Conservation (phyloP, 129 eudicot genomes). For the Arctium lappa region DNA sequence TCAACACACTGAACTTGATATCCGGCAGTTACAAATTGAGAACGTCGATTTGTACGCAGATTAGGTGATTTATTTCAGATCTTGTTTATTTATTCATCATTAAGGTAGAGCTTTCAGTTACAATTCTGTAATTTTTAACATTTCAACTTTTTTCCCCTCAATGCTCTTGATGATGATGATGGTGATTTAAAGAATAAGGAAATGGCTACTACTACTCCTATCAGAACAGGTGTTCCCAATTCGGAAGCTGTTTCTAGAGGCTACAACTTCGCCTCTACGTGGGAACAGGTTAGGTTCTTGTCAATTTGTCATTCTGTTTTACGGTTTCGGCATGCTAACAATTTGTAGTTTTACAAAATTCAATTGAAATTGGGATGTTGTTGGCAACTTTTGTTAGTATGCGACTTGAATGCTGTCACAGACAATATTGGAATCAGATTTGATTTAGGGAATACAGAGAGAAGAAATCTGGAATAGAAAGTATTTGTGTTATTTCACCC, state of each 20-base stretch:
- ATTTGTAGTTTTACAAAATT: neutral
- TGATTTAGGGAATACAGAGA: too few relatives aligned
- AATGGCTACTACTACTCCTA: conserved; percentile 5
- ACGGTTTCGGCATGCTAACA: neutral
- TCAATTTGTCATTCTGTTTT: neutral
- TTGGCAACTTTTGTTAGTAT: neutral
- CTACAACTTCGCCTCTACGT: conserved; percentile 76
- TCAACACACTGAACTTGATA: conserved; percentile 12
- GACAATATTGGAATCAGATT: too few relatives aligned
- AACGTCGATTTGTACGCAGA: conserved; percentile 1
- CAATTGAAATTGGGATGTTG: neutral
- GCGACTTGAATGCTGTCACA: neutral
- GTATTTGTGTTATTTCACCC: too few relatives aligned
- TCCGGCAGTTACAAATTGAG: neutral
- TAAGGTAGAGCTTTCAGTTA: neutral
- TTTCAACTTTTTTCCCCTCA: neutral
- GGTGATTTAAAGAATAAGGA: neutral
- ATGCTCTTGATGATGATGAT: neutral
- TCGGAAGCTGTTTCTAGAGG: conserved; percentile 85
- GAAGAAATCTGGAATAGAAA: too few relatives aligned
- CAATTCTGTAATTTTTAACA: neutral
- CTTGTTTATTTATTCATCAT: conserved; percentile 4
- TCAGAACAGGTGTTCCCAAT: conserved; percentile 43
- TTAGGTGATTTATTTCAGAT: conserved; percentile 19
- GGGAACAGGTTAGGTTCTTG: conserved; percentile 75